Evolutionary conservation across 1,284 basidiomycete species (phyloP).

Genomic region (Fomitopsis pinicola): DNA sequence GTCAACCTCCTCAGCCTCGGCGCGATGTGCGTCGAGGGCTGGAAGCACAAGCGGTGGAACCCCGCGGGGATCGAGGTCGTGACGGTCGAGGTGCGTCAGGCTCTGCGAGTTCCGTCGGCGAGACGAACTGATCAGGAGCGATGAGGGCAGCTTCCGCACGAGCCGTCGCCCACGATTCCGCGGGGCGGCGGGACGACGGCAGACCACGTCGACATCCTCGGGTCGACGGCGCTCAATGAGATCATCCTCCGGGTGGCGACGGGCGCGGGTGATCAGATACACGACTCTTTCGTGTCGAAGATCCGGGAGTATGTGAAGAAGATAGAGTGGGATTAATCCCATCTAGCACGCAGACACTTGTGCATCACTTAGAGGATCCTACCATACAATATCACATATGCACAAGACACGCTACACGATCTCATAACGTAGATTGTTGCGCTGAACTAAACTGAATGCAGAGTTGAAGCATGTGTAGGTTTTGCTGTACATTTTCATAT

Average conservation of each 20-base stretch:
- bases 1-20: conserved; percentile 88
- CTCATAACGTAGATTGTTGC: too few relatives aligned
- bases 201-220: conserved; percentile 94
- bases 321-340: conserved; percentile 68
- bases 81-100: conserved; percentile 72
- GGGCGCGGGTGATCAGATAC: conserved; percentile 67
- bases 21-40: conserved; percentile 94
- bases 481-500: too few relatives aligned
- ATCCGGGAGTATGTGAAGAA: conserved; percentile 75
- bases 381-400: too few relatives aligned
- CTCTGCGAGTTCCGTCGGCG: neutral
- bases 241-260: conserved; percentile 88
- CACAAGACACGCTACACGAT: too few relatives aligned
- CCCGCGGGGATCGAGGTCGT: conserved; percentile 85
- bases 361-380: too few relatives aligned
- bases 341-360: too few relatives aligned
- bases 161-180: conserved; percentile 70
- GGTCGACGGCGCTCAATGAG: conserved; percentile 84
- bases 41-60: conserved; percentile 91
- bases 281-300: conserved; percentile 73
- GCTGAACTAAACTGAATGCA: too few relatives aligned
- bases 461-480: too few relatives aligned
- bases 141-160: conserved; percentile 70
- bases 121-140: neutral
- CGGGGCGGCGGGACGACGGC: conserved; percentile 89